These are phyloP conservation scores for Aspergillus hortae DNA, from an alignment of 2,329 filamentous ascomycete genomes.

Conservation along the genomic window DNA sequence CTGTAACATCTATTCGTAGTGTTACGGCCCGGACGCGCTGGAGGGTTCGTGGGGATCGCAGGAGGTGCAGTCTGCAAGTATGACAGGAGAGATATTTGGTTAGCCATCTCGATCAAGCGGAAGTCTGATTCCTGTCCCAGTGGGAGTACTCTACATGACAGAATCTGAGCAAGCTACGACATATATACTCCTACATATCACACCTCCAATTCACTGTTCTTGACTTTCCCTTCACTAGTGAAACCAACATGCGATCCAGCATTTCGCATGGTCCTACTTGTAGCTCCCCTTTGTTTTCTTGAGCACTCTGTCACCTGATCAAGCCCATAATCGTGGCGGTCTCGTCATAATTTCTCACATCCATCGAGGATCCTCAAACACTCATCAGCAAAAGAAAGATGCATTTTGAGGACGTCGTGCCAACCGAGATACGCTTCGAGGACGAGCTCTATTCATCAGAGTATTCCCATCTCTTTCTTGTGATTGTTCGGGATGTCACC, in stretches of 20 bases:
- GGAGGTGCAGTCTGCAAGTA: slow-evolving; percentile 1
- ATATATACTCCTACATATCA: too few relatives aligned
- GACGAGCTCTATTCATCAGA: slow-evolving; percentile 7
- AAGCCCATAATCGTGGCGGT: too few relatives aligned
- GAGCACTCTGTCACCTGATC: background rate
- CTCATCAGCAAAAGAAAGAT: background rate
- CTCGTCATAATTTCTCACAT: too few relatives aligned
- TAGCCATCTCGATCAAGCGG: background rate
- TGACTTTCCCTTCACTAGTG: too few relatives aligned
- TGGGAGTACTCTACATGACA: too few relatives aligned
- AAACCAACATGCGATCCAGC: too few relatives aligned
- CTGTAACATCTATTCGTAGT: background rate
- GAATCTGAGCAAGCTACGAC: too few relatives aligned
- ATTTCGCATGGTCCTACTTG: too few relatives aligned
- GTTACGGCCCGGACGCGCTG: background rate
- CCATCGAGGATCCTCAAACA: too few relatives aligned
- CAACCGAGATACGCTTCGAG: slow-evolving; percentile 12
- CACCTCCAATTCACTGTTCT: too few relatives aligned
- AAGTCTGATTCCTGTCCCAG: too few relatives aligned
- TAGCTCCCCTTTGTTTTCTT: too few relatives aligned
- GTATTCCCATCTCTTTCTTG: slow-evolving; percentile 14
- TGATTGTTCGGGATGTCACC: slow-evolving; percentile 3
- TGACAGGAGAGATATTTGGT: background rate
- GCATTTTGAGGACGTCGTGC: background rate
- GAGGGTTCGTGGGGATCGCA: background rate